Base-by-base conservation (phyloP, 139 green algal genomes). In the Pseudopediastrum boryanum region DNA sequence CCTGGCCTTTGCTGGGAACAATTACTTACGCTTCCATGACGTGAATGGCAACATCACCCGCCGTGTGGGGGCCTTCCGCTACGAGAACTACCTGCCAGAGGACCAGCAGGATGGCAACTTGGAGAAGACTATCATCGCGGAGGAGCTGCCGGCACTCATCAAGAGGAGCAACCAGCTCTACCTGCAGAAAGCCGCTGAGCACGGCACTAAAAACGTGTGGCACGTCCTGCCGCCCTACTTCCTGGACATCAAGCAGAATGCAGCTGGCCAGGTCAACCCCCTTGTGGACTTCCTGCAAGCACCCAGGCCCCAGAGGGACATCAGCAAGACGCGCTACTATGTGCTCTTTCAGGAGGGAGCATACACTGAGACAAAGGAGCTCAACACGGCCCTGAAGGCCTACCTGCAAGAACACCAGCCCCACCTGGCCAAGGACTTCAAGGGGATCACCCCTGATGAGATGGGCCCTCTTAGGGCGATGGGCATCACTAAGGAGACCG, bases 121-220 rank as follows among this genome's bases (percentile, higher is more conserved):
- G 39, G 56, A 79, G 56, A 2, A 58, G 4, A 29, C n/a, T 23
- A 70, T 79, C 36, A 5, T 43, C 7, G 39, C n/a, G 13, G 54
- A 62, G 50, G 71, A 79, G 71, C 54, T 79, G 56, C 71, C 71
- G 13, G 41, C 36, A 25, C 23, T 77, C 48, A 48, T 77, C 48
- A n/a, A 25, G 9, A 38, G 71, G 7, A 73, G 71, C 25, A 58
- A 58, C 48, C 16, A 58, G 48, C 16, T 58, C 48, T 58, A 58
- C 48, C 48, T 21, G 48, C 19, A 58, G 48, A 16, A n/a, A 21
- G 48, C 48, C 48, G 21, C 16, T n/a, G 21, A 21, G 19, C 21
- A 58, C 21, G 48, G 48, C 48, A 58, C 16, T 21, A 58, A 21
- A 16, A 58, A 21, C 48, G 21, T 58, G 16, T 58, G 48, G 48